Conservation (phyloP, 2,329 filamentous ascomycete genomes). For the Didymella pinodella region DNA sequence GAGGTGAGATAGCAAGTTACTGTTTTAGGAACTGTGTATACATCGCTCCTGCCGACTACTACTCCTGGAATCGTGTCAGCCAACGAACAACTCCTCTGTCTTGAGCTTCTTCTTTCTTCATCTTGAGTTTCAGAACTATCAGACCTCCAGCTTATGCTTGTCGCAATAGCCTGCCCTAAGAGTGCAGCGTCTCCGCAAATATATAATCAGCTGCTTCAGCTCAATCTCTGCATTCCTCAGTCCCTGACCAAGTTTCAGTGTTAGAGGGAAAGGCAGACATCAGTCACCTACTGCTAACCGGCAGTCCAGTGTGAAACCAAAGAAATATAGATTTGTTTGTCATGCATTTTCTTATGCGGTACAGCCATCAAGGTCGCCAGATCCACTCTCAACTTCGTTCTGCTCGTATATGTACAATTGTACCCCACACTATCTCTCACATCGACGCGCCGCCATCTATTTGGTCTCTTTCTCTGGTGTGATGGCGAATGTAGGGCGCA, state of each 20-base stretch:
- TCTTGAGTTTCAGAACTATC: too few species aligned
- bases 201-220: too few species aligned
- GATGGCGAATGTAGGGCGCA: constrained; percentile 80
- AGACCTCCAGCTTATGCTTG: too few species aligned
- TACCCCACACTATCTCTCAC: constrained; percentile 8
- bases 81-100: too few species aligned
- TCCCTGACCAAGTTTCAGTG: too few species aligned
- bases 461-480: constrained; percentile 70
- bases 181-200: too few species aligned
- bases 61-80: neutral
- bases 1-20: neutral
- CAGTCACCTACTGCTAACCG: too few species aligned
- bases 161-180: too few species aligned
- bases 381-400: constrained; percentile 1
- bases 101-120: too few species aligned
- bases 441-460: constrained; percentile 50
- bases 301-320: constrained; percentile 10
- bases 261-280: too few species aligned
- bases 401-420: constrained; percentile 27
- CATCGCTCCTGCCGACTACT: neutral
- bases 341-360: constrained; percentile 16
- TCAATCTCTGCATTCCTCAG: too few species aligned
- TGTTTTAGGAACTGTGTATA: neutral
- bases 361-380: constrained; percentile 10
- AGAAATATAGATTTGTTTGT: constrained; percentile 21